Evolutionary conservation across 352 stramenopile species (phyloP), one percentile per base, ranked within the genome.

Genomic region (Globisporangium rhizosaccharum): DNA sequence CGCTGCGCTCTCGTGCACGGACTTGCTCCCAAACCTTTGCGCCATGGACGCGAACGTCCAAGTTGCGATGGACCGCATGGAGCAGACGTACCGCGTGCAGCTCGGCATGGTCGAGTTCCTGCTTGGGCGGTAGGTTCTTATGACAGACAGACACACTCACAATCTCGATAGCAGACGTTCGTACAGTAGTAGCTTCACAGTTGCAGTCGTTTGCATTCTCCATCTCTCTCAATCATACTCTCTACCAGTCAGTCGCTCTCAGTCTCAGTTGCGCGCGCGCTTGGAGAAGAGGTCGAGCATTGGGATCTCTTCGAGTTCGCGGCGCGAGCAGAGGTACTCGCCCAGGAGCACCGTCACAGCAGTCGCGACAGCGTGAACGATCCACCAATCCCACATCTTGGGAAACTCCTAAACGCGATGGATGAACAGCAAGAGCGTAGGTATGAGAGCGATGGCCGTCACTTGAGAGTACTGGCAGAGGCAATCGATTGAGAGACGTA

Each of bases 241-340:
- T 46, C 41, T 46, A n/a, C 18, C 8, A 7, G 5, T 39, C 52
- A 56, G 12, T 20, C 10, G 20, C 15, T 26, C 26, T n/a, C 61
- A 9, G 9, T 12, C 42, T 67, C 63, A 87, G 55, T 82, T 83
- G 39, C 71, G 76, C 28, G 77, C 70, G 20, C 71, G 72, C 53
- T 89, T 92, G 48, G 69, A 75, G 45, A 96, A 94, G 41, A 96
- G 78, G 33, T 94, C 78, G 46, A 92, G 72, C 79, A 96, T 92
- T 6, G 85, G 85, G 58, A 96, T 96, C 56, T 96, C 87, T 59
- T 92, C 77, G 20, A 96, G 70, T 56, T 96, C 87, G 12, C 83
- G 82, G 39, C 86, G 79, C 46, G 86, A 92, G 63, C 87, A 95
- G 44, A 96, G 53, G 65, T 95, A 95, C 59, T 96, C 87, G 48